These are phyloP conservation scores for Thelephora terrestris DNA, from an alignment of 1,284 basidiomycete species.

Conservation along the genomic window DNA sequence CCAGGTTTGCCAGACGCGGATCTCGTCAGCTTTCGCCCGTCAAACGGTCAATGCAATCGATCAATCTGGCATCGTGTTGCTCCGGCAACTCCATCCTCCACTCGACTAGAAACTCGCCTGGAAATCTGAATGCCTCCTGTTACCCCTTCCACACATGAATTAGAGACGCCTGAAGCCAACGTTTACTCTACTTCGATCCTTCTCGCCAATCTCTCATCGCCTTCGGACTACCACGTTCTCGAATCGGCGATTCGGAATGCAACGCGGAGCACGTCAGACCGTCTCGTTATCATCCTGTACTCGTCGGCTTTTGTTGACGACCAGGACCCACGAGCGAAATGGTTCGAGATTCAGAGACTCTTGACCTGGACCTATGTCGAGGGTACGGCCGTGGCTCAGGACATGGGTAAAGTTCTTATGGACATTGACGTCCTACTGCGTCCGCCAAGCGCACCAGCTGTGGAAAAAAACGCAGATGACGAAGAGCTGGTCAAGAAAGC, in stretches of 20 bases:
- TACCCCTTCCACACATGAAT: no score
- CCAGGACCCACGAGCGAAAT: slow-evolving; percentile 29
- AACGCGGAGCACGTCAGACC: slow-evolving; percentile 31
- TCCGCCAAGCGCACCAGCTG: not conserved
- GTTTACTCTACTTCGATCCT: no score
- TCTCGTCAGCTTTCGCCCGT: no score
- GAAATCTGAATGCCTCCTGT: no score
- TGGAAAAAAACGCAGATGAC: not conserved
- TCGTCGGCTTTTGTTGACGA: slow-evolving; percentile 41
- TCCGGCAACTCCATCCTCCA: no score
- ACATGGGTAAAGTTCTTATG: slow-evolving; percentile 54
- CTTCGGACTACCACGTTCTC: slow-evolving; percentile 20
- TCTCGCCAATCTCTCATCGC: not conserved
- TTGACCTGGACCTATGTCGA: slow-evolving; percentile 69
- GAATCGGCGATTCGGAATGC: slow-evolving; percentile 41
- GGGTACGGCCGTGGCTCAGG: slow-evolving; percentile 59
- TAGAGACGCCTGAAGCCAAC: no score
- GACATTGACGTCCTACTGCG: slow-evolving; percentile 56
- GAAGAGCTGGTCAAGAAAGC: slow-evolving; percentile 19
- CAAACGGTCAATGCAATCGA: no score
- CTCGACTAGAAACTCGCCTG: no score
- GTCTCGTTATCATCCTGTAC: slow-evolving; percentile 54
- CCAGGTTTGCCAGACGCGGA: no score
- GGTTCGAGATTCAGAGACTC: slow-evolving; percentile 53
- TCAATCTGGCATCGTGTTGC: no score